These are phyloP conservation scores for Litchi chinensis DNA, from an alignment of 345 rosid species.

Conservation along the genomic window DNA sequence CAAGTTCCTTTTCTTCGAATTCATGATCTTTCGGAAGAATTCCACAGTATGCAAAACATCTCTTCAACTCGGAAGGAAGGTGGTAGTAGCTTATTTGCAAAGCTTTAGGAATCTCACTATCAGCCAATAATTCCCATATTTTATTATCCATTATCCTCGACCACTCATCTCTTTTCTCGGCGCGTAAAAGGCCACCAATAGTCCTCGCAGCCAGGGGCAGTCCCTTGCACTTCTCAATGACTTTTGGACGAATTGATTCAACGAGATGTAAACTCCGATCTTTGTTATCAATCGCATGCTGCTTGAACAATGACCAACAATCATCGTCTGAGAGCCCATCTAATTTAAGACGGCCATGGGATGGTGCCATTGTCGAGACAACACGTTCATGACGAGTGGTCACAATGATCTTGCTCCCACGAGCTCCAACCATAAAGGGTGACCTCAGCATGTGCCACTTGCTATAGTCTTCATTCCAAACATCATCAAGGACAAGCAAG, in stretches of 20 bases:
- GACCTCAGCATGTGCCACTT: not conserved
- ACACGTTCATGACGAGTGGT: not conserved
- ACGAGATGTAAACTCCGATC: not conserved
- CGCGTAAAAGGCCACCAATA: not conserved
- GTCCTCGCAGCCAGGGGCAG: not conserved
- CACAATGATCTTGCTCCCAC: not conserved
- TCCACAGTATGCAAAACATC: not conserved
- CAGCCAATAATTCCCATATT: not conserved
- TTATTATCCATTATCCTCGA: not conserved
- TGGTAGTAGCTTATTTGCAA: not conserved
- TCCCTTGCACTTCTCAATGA: not conserved
- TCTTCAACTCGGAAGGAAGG: conserved; percentile 1
- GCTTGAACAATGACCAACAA: not conserved
- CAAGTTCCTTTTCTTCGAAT: not conserved
- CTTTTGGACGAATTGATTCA: not conserved
- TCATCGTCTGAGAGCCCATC: not conserved
- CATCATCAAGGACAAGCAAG: conserved; percentile 10
- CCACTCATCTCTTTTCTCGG: not conserved
- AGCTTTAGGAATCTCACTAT: not conserved
- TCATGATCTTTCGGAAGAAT: not conserved
- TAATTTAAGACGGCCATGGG: not conserved
- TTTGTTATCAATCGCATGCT: not conserved
- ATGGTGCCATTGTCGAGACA: not conserved
- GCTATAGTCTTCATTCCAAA: not conserved
- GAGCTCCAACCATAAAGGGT: not conserved